Base-by-base conservation (phyloP, 2,329 filamentous ascomycete species). In the Fusarium metavorans region DNA sequence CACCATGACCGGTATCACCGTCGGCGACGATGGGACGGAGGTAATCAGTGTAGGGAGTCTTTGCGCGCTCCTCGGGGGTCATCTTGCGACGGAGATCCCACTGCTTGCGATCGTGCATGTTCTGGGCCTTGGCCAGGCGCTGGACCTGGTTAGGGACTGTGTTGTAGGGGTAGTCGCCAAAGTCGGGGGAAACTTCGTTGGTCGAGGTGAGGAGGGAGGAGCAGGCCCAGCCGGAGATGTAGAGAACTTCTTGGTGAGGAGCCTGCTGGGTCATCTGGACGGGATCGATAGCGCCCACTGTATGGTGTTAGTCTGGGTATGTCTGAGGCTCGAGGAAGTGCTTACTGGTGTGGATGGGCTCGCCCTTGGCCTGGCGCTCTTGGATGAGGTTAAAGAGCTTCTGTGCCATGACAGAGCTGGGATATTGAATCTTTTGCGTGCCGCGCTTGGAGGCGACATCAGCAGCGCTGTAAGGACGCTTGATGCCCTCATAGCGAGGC, bases 191-290 rank as follows among this genome's bases (percentile, higher is more conserved):
- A 32, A 99, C 97, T 83, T 99, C 97, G 85, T 99, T 98, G 41
- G 97, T 98, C 11, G 92, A 92, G 5, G 96, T 98, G 54, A 99
- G 87, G 23, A 98, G 91, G 0, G 95, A 96, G 0, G 96, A 98
- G 85, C 97, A 98, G 6, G 97, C 97, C 97, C 97, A 99, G 72
- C 97, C 97, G 1, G 95, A 98, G 73, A 99, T 88, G 84, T 99
- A 99, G 54, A 99, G 89, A 20, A 98, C 94, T 83, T 99, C 96
- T 82, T 98, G 97, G 85, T 98, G 94, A 7, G 94, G 91, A 18
- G 97, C 97, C 86, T 98, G 97, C 83, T 99, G 97, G 58, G 97
- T 98, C 97, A 99, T 98, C 85, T 99, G 97, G 13, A 98, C 92
- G n/a, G 97, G 97, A 81, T 99, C 97, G 84, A 99, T 97, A 70